Conservation (phyloP, 805 yeast genomes). For the Hanseniaspora hatyaiensis region DNA sequence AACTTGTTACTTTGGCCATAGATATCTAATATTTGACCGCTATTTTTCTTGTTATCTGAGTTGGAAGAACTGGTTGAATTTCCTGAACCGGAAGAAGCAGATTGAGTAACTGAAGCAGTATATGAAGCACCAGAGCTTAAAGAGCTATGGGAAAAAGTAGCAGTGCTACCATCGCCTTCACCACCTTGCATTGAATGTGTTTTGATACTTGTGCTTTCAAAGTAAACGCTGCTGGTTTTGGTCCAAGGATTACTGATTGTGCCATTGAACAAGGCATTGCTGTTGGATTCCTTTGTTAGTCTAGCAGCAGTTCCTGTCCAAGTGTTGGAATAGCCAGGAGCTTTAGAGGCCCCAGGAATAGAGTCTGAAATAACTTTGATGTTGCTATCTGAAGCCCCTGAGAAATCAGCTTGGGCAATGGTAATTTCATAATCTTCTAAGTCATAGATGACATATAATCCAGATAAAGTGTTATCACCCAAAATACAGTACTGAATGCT, state of each 20-base stretch:
- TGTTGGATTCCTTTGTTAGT: slow-evolving; percentile 22
- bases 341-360: slow-evolving; percentile 41
- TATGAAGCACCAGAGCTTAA: not conserved
- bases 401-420: slow-evolving; percentile 33
- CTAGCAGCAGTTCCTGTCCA: slow-evolving; percentile 11
- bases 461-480: slow-evolving; percentile 42
- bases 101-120: not conserved
- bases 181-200: not conserved
- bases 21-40: not conserved
- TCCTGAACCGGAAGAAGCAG: not conserved
- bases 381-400: slow-evolving; percentile 28
- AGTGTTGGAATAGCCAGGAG: slow-evolving; percentile 35
- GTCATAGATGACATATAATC: slow-evolving; percentile 44
- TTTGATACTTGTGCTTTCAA: slow-evolving; percentile 11
- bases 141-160: not conserved
- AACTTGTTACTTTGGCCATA: too few relatives aligned
- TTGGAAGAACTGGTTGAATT: not conserved
- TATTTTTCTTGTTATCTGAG: not conserved
- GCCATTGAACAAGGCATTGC: slow-evolving; percentile 21
- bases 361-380: slow-evolving; percentile 35
- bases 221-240: slow-evolving; percentile 9
- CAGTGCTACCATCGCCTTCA: slow-evolving; percentile 1
- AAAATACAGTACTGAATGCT: slow-evolving; percentile 27
- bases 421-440: slow-evolving; percentile 33
- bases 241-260: slow-evolving; percentile 16